Conservation (phyloP, 768 basidiomycete species). For the Hypholoma fasciculare region DNA sequence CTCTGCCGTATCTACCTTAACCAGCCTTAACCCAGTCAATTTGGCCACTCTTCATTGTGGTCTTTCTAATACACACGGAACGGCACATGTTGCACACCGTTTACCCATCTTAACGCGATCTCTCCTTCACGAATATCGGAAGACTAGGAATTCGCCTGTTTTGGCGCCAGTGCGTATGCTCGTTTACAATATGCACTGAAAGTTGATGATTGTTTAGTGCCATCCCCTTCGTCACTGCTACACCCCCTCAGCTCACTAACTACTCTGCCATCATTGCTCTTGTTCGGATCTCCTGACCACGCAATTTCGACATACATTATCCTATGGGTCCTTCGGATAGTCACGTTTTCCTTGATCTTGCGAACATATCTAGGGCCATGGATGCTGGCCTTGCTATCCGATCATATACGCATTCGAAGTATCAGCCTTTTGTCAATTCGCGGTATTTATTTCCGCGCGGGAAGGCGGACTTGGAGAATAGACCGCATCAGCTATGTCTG, state of each 20-base stretch:
- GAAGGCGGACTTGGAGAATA: conserved; percentile 54
- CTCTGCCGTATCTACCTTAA: too few relatives aligned
- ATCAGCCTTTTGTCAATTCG: conserved; percentile 78
- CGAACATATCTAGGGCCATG: conserved; percentile 70
- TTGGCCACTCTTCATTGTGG: too few relatives aligned
- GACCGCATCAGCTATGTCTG: conserved; percentile 71
- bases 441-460: conserved; percentile 67
- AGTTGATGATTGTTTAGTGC: conserved; percentile 8
- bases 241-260: conserved; percentile 12
- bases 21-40: too few relatives aligned
- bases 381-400: conserved; percentile 59
- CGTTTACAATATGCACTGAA: too few relatives aligned
- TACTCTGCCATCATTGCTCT: conserved; percentile 20
- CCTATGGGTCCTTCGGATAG: conserved; percentile 50
- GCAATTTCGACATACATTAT: conserved; percentile 41
- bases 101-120: too few relatives aligned
- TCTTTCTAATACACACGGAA: too few relatives aligned
- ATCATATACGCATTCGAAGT: conserved; percentile 66
- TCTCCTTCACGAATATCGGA: too few relatives aligned
- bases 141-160: too few relatives aligned
- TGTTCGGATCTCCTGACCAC: conserved; percentile 30
- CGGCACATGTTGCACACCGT: too few relatives aligned
- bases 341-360: conserved; percentile 56
- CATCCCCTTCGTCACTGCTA: conserved; percentile 5
- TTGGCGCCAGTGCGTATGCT: too few relatives aligned